These are phyloP conservation scores for Rhizoctonia solani DNA, from an alignment of 1,284 basidiomycete genomes.

Conservation along the genomic window DNA sequence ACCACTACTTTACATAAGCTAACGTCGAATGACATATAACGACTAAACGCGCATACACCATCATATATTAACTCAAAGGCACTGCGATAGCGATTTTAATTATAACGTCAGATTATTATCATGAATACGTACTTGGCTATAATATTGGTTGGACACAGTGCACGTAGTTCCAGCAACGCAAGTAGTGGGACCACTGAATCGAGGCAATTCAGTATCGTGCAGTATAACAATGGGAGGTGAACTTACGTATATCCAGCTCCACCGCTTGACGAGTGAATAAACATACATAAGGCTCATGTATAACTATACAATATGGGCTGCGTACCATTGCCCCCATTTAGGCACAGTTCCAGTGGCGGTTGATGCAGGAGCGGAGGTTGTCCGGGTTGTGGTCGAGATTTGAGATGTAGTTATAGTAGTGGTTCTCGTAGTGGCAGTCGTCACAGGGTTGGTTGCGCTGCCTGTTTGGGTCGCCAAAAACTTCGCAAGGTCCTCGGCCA, in stretches of 20 bases:
- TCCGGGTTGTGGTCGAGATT: neutral
- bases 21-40: neutral
- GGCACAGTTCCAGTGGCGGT: slow-evolving; percentile 28
- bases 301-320: neutral
- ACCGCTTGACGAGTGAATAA: neutral
- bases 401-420: neutral
- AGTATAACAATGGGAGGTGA: neutral
- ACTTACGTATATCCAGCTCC: slow-evolving; percentile 31
- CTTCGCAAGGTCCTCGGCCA: slow-evolving; percentile 22
- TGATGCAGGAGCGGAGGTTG: slow-evolving; percentile 21
- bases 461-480: slow-evolving; percentile 20
- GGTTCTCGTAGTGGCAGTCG: neutral
- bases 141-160: slow-evolving; percentile 10
- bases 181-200: slow-evolving; percentile 15
- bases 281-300: neutral
- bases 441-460: neutral
- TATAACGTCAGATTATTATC: neutral
- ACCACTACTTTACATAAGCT: neutral
- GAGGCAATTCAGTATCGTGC: neutral
- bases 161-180: slow-evolving; percentile 20
- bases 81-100: neutral
- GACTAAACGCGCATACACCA: neutral
- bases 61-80: slow-evolving; percentile 3
- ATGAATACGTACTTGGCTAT: slow-evolving; percentile 14
- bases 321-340: slow-evolving; percentile 32